Conservation (phyloP, 306 rosid genomes). For the Cyclanthera cordifolia region DNA sequence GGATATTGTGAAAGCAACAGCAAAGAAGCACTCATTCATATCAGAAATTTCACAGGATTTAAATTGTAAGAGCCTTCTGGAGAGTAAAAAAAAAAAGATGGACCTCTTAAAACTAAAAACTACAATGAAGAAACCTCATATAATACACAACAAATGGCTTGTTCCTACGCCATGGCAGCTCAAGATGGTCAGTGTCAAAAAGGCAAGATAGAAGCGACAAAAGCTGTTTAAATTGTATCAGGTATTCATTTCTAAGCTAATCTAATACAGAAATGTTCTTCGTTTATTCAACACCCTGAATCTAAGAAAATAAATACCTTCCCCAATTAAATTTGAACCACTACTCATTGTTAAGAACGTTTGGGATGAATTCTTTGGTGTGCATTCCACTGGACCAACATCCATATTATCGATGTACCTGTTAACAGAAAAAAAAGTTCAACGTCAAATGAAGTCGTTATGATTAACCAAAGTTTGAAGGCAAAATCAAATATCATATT, state of each 20-base stretch:
- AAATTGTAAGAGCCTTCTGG: background rate
- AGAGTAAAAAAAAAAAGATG: background rate
- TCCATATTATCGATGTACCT: slow-evolving; percentile 91
- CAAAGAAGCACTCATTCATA: background rate
- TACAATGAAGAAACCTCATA: background rate
- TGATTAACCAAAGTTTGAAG: background rate
- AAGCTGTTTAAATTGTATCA: background rate
- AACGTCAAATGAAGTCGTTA: background rate
- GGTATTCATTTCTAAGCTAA: background rate
- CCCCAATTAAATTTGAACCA: background rate
- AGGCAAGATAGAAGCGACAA: background rate
- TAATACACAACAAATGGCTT: background rate
- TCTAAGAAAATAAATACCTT: background rate
- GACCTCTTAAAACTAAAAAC: background rate
- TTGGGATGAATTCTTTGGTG: slow-evolving; percentile 31
- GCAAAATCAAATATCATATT: background rate
- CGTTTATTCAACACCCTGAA: background rate
- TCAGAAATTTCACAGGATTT: background rate
- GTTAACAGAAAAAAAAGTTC: slow-evolving; percentile 14
- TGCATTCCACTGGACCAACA: slow-evolving; percentile 76
- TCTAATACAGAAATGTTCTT: background rate
- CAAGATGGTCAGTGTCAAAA: background rate
- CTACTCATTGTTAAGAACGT: slow-evolving; percentile 20
- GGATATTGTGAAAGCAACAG: background rate
- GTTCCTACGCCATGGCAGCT: background rate